Evolutionary conservation across 108 stramenopile genomes (phyloP), one percentile per base, ranked within the genome.

Genomic region (Conticribra weissflogii): DNA sequence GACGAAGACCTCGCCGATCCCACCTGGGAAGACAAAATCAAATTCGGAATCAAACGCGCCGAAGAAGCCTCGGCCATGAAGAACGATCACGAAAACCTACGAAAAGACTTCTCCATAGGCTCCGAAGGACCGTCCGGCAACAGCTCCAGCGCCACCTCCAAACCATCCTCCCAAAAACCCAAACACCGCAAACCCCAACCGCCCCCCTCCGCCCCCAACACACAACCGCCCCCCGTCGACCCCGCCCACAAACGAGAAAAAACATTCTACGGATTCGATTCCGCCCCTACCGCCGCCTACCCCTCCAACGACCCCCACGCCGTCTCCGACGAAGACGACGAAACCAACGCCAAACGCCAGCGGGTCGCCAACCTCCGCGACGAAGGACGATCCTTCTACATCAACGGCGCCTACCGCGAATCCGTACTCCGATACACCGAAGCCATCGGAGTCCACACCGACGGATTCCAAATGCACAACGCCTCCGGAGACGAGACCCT

Each of bases 341-440:
- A 58, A 3, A 63, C 24, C n/a, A 47, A 33, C 29, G 58, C 31
- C 27, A 75, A 64, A 49, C 62, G 49, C 21, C 68, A 64, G 53
- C 76, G 36, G 15, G 78, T 88, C 19, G 55, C 71, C 2, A 14
- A 51, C 21, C 74, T 90, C 16, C 86, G 87, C 14, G 86, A 90
- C 18, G 81, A 83, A 56, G 89, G 84, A 16, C 74, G 80, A 46
- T 59, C 66, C 2, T 72, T 59, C 30, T 94, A 89, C 50, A 80
- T 75, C 49, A 72, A 65, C 7, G 76, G 78, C 3, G 76, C 88
- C 14, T 94, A 86, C 53, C 53, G 66, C 16, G 71, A 73, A 29
- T 81, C 83, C 18, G 86, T 90, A 25, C 52, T 61, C 5, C 47
- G 46, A 19, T 89, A 86, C 68, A 91, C 87, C 0, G 59, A 74